Percentiles rank a stretch among this genome's conserved stretches.
These are phyloP conservation scores for Fusarium devonianum DNA, from an alignment of 2,329 filamentous ascomycete genomes.

Conservation along the genomic window DNA sequence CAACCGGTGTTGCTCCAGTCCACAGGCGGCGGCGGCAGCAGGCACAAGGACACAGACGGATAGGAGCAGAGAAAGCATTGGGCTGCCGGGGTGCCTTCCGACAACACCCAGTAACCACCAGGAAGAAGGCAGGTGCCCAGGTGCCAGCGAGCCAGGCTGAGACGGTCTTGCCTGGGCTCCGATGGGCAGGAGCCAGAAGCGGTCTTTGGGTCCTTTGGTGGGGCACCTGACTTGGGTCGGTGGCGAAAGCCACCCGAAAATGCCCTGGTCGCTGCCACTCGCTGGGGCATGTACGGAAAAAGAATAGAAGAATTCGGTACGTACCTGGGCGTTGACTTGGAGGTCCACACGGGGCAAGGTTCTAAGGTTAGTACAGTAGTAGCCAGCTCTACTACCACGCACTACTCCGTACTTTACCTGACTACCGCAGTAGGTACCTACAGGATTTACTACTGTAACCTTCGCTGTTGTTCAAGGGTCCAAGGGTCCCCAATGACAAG, in stretches of 20 bases:
- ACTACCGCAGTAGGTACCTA: no score
- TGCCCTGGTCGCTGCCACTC: conserved; percentile 17
- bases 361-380: no score
- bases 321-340: no score
- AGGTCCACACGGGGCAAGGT: no score
- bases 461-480: conserved; percentile 29
- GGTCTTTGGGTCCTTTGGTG: conserved; percentile 40
- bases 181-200: conserved; percentile 21
- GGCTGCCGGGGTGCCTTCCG: not conserved
- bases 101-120: not conserved
- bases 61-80: not conserved
- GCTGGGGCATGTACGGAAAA: conserved; percentile 19
- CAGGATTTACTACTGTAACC: not conserved
- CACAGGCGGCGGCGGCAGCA: conserved; percentile 15
- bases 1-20: conserved; percentile 25
- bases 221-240: conserved; percentile 46
- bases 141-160: no score
- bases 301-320: conserved; percentile 21
- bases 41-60: conserved; percentile 9
- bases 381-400: no score
- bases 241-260: conserved; percentile 42
- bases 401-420: no score
- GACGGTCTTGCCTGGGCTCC: conserved; percentile 10
- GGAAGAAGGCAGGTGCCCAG: conserved; percentile 19
- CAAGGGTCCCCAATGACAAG: conserved; percentile 28